Conservation (phyloP, 257 asterid genomes). For the Nicotiana attenuata region DNA sequence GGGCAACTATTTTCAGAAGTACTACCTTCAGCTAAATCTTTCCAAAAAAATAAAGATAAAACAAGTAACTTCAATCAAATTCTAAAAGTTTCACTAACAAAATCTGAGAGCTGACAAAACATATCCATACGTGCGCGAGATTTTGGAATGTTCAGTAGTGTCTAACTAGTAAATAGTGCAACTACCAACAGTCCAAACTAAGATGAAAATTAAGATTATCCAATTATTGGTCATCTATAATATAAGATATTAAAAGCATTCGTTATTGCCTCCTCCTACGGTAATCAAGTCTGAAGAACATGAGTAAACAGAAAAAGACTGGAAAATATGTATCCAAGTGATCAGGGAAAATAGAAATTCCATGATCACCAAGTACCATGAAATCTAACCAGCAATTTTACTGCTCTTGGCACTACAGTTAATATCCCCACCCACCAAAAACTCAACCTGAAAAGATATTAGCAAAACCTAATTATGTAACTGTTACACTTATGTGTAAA, state of each 20-base stretch:
- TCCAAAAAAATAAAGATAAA: not conserved
- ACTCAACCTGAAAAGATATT: not conserved
- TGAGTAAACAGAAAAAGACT: not conserved
- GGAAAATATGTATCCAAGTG: not conserved
- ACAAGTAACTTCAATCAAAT: not conserved
- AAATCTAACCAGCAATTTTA: conserved; percentile 1
- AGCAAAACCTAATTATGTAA: not conserved
- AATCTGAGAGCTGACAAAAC: not conserved
- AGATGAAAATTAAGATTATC: not conserved
- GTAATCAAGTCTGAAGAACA: not conserved
- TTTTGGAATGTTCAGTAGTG: not conserved
- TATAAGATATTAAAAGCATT: not conserved
- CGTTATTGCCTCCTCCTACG: not conserved
- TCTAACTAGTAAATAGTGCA: conserved; percentile 5
- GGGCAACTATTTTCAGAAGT: not conserved
- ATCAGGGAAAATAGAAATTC: not conserved
- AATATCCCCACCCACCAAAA: not conserved
- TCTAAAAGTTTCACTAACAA: not conserved
- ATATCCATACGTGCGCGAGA: not conserved
- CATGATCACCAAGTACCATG: not conserved
- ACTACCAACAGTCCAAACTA: not conserved
- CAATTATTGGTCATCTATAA: not conserved
- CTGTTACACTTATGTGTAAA: not conserved
- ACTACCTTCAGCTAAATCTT: conserved; percentile 4
- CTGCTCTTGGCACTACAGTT: not conserved